Conservation (phyloP, 345 rosid species). For the Capsella bursapastoris region DNA sequence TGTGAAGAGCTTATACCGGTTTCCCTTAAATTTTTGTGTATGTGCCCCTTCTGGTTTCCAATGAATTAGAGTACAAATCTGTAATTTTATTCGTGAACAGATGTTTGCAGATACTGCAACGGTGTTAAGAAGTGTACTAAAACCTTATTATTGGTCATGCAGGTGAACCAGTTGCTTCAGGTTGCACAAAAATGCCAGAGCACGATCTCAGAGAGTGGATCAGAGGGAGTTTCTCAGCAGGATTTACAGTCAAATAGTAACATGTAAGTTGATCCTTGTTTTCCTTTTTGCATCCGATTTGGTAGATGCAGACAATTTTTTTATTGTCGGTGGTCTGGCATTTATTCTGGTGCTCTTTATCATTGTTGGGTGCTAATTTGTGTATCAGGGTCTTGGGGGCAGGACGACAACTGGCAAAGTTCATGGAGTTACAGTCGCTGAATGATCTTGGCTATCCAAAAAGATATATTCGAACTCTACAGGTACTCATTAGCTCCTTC, state of each 20-base stretch:
- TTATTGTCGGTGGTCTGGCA: background rate
- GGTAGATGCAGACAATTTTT: background rate
- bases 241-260: constrained; percentile 85
- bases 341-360: background rate
- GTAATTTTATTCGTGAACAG: constrained; percentile 2
- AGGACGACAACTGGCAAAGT: constrained; percentile 80
- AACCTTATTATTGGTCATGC: constrained; percentile 33
- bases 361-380: constrained; percentile 18
- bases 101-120: background rate
- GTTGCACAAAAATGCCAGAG: constrained; percentile 93
- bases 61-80: constrained; percentile 1
- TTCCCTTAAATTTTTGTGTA: background rate
- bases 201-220: constrained; percentile 83
- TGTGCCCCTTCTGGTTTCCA: constrained; percentile 13
- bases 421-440: constrained; percentile 69
- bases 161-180: constrained; percentile 91
- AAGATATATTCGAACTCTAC: constrained; percentile 89
- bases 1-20: background rate
- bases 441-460: constrained; percentile 52
- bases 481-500: constrained; percentile 56
- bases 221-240: constrained; percentile 82
- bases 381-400: constrained; percentile 75
- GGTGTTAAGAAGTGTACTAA: constrained; percentile 16
- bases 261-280: constrained; percentile 56
- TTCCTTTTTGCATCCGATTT: background rate